phyloP scores from a whole-genome alignment of 208 protist species.

The Leishmania lainsoni region DNA sequence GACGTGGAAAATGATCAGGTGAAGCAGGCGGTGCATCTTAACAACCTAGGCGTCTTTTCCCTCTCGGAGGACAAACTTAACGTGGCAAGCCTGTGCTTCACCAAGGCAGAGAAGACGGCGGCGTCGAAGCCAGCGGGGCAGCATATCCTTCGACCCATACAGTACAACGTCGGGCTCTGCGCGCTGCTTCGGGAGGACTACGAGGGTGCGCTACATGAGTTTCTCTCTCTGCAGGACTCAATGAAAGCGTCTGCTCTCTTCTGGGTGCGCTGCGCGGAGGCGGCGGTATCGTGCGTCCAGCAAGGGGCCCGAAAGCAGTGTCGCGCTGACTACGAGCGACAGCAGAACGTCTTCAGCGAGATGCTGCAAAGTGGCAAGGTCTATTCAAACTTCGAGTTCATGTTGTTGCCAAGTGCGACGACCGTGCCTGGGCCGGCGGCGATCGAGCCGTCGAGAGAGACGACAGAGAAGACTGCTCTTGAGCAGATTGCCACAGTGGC shows the following conservation, averaged over 20 bases:
- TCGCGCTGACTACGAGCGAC: constrained; percentile 71
- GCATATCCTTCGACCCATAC: constrained; percentile 50
- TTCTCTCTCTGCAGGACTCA: constrained; percentile 73
- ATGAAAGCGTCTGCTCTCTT: constrained; percentile 80
- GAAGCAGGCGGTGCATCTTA: constrained; percentile 80
- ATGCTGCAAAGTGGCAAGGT: constrained; percentile 73
- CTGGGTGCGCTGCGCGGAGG: constrained; percentile 87
- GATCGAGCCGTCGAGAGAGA: constrained; percentile 30
- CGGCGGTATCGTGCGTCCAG: constrained; percentile 68
- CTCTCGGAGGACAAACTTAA: constrained; percentile 77
- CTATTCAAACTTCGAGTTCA: constrained; percentile 79
- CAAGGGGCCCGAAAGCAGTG: constrained; percentile 31
- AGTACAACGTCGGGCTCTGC: constrained; percentile 88
- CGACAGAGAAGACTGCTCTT: constrained; percentile 32
- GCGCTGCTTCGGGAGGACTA: constrained; percentile 80
- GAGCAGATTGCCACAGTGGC: constrained; percentile 60
- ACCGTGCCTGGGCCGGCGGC: constrained; percentile 43
- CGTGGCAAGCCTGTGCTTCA: constrained; percentile 83
- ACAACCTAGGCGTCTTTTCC: constrained; percentile 86
- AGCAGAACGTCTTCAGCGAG: constrained; percentile 65
- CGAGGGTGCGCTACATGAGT: constrained; percentile 68
- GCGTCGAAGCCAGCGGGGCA: constrained; percentile 31
- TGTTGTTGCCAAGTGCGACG: constrained; percentile 74
- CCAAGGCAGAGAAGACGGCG: constrained; percentile 68
- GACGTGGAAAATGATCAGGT: constrained; percentile 32